Evolutionary conservation across 306 rosid genomes (phyloP), one percentile per base, ranked within the genome.

Genomic region (Luffa aegyptiaca): DNA sequence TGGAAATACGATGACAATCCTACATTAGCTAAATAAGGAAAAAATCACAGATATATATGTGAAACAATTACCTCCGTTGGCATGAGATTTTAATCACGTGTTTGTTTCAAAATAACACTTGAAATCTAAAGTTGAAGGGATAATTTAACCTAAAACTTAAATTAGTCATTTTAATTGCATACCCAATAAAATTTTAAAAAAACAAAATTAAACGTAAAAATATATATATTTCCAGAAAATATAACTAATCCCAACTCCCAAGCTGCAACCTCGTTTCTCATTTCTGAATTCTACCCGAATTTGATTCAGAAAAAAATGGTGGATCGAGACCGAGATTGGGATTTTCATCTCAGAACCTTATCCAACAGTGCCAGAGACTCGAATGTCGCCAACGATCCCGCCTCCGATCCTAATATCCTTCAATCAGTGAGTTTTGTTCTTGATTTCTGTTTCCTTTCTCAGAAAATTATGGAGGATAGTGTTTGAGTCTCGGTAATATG

Each of bases 401-500:
- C 97, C 80, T 92, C 97, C 8, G 97, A 95, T 18, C 88, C 96
- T 9, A 65, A 92, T 57, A 92, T 95, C 79, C 92, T 91, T 57
- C 93, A 81, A n/a, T 90, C 97, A 41, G 99, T 95, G 71, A 81
- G 84, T 75, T 71, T 69, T 65, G 63, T 52, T 44, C 20, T 48
- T 63, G 8, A 33, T 75, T 69, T 49, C 49, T 58, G 12, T 31
- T 31, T 75, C 6, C 46, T 51, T 66, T 73, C 53, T 5, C 7
- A 10, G 56, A 66, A 51, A 70, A 35, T 52, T 11, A 66, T 42
- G 61, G 48, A 10, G 21, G 37, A 66, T 68, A 8, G 2, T 36
- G 70, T 65, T 49, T 62, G 2, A 12, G 42, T 49, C 69, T 36
- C 39, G 14, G 56, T 3, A 33, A 18, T 48, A 48, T 26, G 58